Evolutionary conservation across 164 flowering plant genomes (phyloP).

Genomic region (Cinnamomum chago): DNA sequence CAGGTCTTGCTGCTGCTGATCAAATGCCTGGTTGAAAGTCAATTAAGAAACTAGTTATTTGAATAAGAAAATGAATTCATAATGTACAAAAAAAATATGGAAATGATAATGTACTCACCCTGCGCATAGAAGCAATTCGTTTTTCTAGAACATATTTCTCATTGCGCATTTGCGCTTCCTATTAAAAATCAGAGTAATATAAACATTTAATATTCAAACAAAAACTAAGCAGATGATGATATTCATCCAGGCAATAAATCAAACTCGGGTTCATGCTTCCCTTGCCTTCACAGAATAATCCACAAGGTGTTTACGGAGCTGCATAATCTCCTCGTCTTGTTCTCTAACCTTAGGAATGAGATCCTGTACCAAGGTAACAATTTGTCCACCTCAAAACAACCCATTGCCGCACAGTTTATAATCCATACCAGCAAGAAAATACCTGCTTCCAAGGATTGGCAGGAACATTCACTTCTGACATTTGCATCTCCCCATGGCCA

Average conservation of each 20-base stretch:
- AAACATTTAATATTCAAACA: background rate
- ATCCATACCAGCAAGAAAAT: background rate
- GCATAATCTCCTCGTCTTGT: constrained; percentile 80
- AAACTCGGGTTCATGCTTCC: background rate
- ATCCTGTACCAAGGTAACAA: constrained; percentile 34
- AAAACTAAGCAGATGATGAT: background rate
- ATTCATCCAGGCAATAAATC: constrained; percentile 1
- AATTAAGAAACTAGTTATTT: background rate
- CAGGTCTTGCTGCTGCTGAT: constrained; percentile 97
- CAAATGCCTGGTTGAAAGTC: constrained; percentile 64
- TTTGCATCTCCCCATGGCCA: constrained; percentile 52
- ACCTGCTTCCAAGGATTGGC: constrained; percentile 71
- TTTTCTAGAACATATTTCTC: constrained; percentile 88
- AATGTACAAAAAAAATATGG: background rate
- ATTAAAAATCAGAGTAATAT: constrained; percentile 4
- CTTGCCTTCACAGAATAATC: constrained; percentile 67
- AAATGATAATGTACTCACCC: constrained; percentile 43
- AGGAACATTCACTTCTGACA: constrained; percentile 46
- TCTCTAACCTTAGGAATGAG: constrained; percentile 58
- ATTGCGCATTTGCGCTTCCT: constrained; percentile 88
- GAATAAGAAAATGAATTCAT: no score
- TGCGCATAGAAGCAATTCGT: constrained; percentile 92
- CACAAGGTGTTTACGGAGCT: constrained; percentile 68
- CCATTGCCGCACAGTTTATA: background rate
- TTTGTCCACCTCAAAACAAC: background rate